A percentile compares a stretch with the other conserved stretches of the same genome.
Conservation (phyloP, 106 monocot species). For the Narthecium ossifragum region DNA sequence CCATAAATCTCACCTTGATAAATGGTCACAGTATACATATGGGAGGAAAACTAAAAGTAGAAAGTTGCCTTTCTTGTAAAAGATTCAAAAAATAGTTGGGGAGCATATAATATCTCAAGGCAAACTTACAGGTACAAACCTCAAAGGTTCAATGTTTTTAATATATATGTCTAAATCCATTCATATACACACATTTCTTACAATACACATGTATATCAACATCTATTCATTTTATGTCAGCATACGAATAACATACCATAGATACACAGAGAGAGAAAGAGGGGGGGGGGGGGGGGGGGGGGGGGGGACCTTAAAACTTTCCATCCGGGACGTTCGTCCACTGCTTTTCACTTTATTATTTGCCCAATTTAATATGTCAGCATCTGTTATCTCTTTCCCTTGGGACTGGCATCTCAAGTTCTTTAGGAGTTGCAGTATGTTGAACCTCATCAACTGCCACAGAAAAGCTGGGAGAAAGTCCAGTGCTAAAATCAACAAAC, state of each 20-base stretch:
- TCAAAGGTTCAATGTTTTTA: no score
- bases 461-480: constrained; percentile 44
- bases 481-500: neutral
- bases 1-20: neutral
- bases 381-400: constrained; percentile 76
- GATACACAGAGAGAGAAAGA: neutral
- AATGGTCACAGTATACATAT: neutral
- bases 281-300: neutral
- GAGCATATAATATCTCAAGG: no score
- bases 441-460: constrained; percentile 92
- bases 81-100: no score
- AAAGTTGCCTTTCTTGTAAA: no score
- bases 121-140: no score
- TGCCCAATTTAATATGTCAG: constrained; percentile 84
- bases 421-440: constrained; percentile 75
- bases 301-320: constrained; percentile 71
- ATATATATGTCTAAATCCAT: no score
- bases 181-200: no score
- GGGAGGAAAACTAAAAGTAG: neutral
- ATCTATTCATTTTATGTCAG: no score
- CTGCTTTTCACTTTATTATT: constrained; percentile 63
- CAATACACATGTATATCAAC: no score
- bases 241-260: neutral
- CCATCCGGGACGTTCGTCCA: constrained; percentile 59
- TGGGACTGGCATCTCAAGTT: constrained; percentile 74